Evolutionary conservation across 1,284 basidiomycete genomes (phyloP).

Genomic region (Cerrena zonata): DNA sequence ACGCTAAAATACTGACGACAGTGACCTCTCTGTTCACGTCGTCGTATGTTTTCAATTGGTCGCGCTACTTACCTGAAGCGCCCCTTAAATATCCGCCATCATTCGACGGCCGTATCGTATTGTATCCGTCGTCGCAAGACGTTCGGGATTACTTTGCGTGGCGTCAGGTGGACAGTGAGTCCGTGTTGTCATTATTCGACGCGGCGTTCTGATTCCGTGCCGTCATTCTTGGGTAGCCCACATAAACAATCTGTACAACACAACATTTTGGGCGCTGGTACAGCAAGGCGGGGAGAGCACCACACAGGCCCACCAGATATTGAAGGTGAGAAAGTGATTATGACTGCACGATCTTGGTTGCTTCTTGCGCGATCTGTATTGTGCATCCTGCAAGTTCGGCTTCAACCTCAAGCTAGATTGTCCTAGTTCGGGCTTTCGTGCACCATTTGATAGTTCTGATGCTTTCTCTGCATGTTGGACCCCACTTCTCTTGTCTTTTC

Average conservation of each 20-base stretch:
- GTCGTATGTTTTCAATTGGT: slow-evolving; percentile 86
- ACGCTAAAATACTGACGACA: slow-evolving; percentile 85
- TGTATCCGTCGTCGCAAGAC: slow-evolving; percentile 73
- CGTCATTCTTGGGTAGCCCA: slow-evolving; percentile 58
- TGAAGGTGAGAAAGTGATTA: slow-evolving; percentile 58
- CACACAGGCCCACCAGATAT: slow-evolving; percentile 74
- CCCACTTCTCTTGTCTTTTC: too few species aligned
- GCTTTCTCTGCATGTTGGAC: too few species aligned
- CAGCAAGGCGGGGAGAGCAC: slow-evolving; percentile 72
- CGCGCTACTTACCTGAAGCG: slow-evolving; percentile 67
- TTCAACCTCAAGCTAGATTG: too few species aligned
- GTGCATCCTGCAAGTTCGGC: too few species aligned
- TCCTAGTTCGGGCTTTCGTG: too few species aligned
- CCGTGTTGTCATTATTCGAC: background rate
- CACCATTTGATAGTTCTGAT: too few species aligned
- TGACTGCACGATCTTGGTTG: background rate
- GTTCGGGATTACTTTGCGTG: slow-evolving; percentile 92
- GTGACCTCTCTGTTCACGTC: slow-evolving; percentile 91
- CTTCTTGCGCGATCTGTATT: too few species aligned
- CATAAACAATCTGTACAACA: slow-evolving; percentile 98
- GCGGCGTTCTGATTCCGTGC: background rate
- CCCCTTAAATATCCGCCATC: slow-evolving; percentile 78
- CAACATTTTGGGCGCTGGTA: slow-evolving; percentile 90
- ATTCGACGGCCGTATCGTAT: slow-evolving; percentile 86
- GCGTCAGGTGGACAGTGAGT: slow-evolving; percentile 91